phyloP scores from a whole-genome alignment of 148 eudicot species.

The Drosera capensis region DNA sequence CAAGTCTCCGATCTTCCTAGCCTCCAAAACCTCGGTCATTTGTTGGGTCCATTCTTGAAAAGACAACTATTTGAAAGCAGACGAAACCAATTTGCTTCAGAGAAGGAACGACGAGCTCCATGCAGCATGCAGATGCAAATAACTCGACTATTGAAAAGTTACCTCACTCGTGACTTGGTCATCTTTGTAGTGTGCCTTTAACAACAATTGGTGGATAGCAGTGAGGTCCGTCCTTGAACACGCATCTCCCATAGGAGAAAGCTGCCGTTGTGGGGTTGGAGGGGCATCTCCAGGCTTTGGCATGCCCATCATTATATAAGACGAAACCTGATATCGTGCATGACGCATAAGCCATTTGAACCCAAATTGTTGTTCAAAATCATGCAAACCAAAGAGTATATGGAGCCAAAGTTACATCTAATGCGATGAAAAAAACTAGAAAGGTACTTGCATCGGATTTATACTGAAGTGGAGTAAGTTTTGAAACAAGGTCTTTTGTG shows the following conservation, averaged over 20 bases:
- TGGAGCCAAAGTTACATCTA: too few relatives aligned
- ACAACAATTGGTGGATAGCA: conserved; percentile 81
- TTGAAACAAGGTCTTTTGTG: conserved; percentile 49
- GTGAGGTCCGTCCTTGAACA: conserved; percentile 90
- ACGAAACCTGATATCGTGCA: conserved; percentile 41
- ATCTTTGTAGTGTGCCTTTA: conserved; percentile 74
- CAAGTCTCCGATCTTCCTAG: conserved; percentile 91
- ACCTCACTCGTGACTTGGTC: conserved; percentile 97
- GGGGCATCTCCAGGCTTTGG: conserved; percentile 74
- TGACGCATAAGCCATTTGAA: background rate
- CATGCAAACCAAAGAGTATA: too few relatives aligned
- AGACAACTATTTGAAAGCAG: conserved; percentile 39
- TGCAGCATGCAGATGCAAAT: background rate
- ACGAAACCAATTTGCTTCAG: conserved; percentile 2
- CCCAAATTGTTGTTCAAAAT: too few relatives aligned
- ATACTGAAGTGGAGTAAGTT: conserved; percentile 54
- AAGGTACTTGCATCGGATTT: conserved; percentile 46
- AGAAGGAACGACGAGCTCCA: too few relatives aligned
- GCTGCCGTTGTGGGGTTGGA: conserved; percentile 57
- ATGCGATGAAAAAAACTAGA: background rate
- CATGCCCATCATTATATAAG: conserved; percentile 71
- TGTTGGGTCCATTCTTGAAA: conserved; percentile 99
- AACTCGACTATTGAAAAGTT: background rate
- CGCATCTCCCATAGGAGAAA: conserved; percentile 93
- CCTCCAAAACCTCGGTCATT: conserved; percentile 89